These are phyloP conservation scores for Globisporangium recalcitrans DNA, from an alignment of 352 stramenopile species.

Conservation along the genomic window DNA sequence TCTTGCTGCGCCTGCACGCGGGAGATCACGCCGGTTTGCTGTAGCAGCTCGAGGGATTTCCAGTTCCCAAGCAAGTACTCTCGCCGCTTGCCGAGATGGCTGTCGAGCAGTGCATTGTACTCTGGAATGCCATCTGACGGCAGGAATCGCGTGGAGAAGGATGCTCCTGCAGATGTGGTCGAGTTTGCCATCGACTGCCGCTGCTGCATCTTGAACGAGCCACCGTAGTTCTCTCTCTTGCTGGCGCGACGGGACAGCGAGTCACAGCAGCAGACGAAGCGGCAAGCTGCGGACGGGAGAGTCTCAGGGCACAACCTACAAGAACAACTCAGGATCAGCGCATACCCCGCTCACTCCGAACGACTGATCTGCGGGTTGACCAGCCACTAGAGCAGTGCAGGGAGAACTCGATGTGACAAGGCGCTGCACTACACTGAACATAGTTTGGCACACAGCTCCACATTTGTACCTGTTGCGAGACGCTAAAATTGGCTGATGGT, in stretches of 20 bases:
- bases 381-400: background rate
- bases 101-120: slow-evolving; percentile 70
- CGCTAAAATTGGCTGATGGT: background rate
- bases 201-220: slow-evolving; percentile 9
- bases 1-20: slow-evolving; percentile 39
- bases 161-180: background rate
- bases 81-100: slow-evolving; percentile 50
- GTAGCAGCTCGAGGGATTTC: slow-evolving; percentile 44
- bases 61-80: slow-evolving; percentile 64
- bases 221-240: too few species aligned
- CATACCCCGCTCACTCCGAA: background rate
- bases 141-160: slow-evolving; percentile 64
- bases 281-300: background rate
- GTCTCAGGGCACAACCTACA: background rate
- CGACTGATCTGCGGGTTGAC: background rate
- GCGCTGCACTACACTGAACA: too few species aligned
- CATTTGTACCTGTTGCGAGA: slow-evolving; percentile 1
- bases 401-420: background rate
- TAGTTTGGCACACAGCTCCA: too few species aligned
- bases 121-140: slow-evolving; percentile 56
- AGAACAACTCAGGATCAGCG: background rate
- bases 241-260: background rate
- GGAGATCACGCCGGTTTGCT: slow-evolving; percentile 60
- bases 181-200: background rate
- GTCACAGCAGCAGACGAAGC: background rate